A percentile compares a stretch with the other conserved stretches of the same genome.
Conservation (phyloP, 148 eudicot genomes). For the Spergularia marina region DNA sequence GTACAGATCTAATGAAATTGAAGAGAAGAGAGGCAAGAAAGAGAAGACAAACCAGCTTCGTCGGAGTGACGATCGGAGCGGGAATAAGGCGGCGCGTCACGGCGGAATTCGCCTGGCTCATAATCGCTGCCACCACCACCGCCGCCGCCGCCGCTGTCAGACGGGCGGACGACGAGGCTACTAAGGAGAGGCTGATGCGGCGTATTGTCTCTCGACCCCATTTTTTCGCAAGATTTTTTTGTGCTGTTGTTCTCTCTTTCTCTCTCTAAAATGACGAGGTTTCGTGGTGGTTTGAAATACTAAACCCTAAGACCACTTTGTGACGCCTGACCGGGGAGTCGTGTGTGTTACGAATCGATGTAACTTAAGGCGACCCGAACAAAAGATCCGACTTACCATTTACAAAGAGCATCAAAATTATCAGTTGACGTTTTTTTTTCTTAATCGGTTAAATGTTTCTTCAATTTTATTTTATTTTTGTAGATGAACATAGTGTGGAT, state of each 20-base stretch:
- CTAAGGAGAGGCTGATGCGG: constrained; percentile 82
- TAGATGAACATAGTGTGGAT: too few relatives aligned
- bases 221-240: constrained; percentile 17
- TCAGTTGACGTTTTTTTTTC: too few relatives aligned
- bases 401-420: too few relatives aligned
- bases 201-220: constrained; percentile 74
- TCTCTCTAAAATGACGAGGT: not conserved
- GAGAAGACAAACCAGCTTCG: constrained; percentile 43
- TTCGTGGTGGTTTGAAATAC: not conserved
- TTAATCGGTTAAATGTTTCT: too few relatives aligned
- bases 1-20: not conserved
- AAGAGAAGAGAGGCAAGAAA: not conserved
- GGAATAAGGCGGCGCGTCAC: constrained; percentile 54
- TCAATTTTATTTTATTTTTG: too few relatives aligned
- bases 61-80: constrained; percentile 67
- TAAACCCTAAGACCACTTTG: constrained; percentile 17
- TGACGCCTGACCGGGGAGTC: too few relatives aligned
- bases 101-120: constrained; percentile 94
- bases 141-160: constrained; percentile 54
- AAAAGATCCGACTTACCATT: too few relatives aligned
- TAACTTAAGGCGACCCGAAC: too few relatives aligned
- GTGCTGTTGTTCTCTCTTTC: too few relatives aligned
- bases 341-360: too few relatives aligned
- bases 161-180: constrained; percentile 83
- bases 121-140: constrained; percentile 57